Evolutionary conservation across 2,329 filamentous ascomycete species (phyloP).

Genomic region (Calycina marina): DNA sequence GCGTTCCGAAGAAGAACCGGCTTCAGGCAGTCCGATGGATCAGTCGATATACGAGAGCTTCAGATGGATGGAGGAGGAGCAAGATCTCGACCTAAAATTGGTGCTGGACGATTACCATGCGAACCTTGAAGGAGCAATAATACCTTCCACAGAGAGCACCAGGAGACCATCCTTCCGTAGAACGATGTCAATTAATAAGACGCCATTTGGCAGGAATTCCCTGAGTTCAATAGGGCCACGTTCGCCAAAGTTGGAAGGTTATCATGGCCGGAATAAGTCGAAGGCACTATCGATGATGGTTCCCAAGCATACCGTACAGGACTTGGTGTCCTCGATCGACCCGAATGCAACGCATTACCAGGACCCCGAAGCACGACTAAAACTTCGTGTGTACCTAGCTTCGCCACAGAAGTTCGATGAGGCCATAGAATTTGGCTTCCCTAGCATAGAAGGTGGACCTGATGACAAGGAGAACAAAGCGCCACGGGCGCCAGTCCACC

Average conservation of each 20-base stretch:
- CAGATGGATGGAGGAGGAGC: conserved; percentile 60
- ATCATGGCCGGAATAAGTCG: conserved; percentile 30
- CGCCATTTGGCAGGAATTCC: conserved; percentile 43
- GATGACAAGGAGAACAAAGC: conserved; percentile 21
- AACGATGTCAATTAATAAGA: conserved; percentile 55
- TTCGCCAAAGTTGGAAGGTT: conserved; percentile 19
- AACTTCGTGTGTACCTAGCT: conserved; percentile 71
- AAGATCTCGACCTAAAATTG: conserved; percentile 52
- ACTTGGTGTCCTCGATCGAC: conserved; percentile 43
- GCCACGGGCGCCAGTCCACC: conserved; percentile 15
- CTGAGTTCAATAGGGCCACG: conserved; percentile 23
- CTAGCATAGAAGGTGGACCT: conserved; percentile 38
- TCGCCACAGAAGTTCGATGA: conserved; percentile 94
- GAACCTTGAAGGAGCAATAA: conserved; percentile 39
- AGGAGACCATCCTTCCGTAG: conserved; percentile 51
- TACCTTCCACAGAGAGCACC: conserved; percentile 30
- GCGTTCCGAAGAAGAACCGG: background rate
- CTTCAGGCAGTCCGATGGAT: conserved; percentile 13
- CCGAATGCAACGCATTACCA: conserved; percentile 70
- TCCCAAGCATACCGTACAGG: conserved; percentile 23
- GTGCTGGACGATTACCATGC: conserved; percentile 57
- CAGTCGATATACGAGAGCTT: conserved; percentile 46
- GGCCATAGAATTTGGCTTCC: conserved; percentile 86
- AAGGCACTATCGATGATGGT: conserved; percentile 38
- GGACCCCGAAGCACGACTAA: conserved; percentile 76